These are phyloP conservation scores for Zymoseptoria pseudotritici DNA, from an alignment of 2,329 filamentous ascomycete species.

Conservation along the genomic window DNA sequence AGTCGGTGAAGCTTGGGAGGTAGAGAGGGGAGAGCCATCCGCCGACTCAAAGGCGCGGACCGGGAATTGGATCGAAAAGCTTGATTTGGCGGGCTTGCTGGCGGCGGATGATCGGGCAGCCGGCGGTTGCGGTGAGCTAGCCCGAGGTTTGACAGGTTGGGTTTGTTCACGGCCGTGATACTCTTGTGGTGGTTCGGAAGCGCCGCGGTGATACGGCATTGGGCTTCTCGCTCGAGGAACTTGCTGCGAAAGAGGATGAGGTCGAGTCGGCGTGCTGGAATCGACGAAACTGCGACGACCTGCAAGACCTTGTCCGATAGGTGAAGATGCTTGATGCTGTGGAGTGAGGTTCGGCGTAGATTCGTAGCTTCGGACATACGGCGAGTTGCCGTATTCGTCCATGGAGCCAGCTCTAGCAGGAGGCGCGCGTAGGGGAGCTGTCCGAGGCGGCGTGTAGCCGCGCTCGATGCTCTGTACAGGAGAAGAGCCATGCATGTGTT, in stretches of 20 bases:
- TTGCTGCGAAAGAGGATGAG: conserved; percentile 31
- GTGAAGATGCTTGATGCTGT: conserved; percentile 19
- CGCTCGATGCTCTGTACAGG: conserved; percentile 27
- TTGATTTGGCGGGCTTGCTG: conserved; percentile 14
- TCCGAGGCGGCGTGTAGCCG: conserved; percentile 19
- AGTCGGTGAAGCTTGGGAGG: conserved; percentile 20
- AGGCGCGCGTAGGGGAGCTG: conserved; percentile 15
- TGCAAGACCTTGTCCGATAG: conserved; percentile 13
- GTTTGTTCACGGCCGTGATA: conserved; percentile 11
- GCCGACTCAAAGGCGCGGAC: conserved; percentile 28
- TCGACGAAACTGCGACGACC: conserved; percentile 29
- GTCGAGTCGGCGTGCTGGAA: conserved; percentile 26
- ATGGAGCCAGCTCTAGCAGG: conserved; percentile 23
- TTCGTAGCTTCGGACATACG: conserved; percentile 24
- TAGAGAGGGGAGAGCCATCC: conserved; percentile 35
- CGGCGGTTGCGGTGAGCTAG: conserved; percentile 24
- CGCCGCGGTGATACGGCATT: conserved; percentile 6
- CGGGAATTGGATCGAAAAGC: conserved; percentile 27
- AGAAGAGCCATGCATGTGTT: conserved; percentile 23
- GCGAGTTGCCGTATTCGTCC: conserved; percentile 23
- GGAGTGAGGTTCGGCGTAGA: conserved; percentile 20
- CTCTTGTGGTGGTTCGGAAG: not conserved
- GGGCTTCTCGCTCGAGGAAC: conserved; percentile 26
- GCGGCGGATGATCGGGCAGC: conserved; percentile 11
- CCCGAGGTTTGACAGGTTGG: conserved; percentile 26